Percentiles rank a stretch among this genome's conserved stretches.
Evolutionary conservation across 1,139 yeast genomes (phyloP).

Genomic region (Yamadazyma atmosphaerica): DNA sequence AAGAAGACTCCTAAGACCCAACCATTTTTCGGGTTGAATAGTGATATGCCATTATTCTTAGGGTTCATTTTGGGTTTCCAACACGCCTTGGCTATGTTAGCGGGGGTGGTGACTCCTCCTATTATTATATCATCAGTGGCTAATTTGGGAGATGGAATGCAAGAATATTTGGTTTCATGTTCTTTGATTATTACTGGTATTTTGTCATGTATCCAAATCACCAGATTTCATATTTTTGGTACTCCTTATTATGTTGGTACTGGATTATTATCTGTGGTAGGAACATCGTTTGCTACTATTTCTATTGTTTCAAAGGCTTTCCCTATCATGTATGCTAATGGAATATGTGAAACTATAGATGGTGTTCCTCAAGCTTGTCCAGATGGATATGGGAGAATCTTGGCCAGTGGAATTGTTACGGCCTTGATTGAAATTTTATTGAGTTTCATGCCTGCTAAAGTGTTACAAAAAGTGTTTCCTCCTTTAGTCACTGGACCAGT

Average conservation of each 20-base stretch:
- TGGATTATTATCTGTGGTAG: conserved; percentile 84
- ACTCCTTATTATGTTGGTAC: conserved; percentile 83
- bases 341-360: conserved; percentile 62
- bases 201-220: conserved; percentile 73
- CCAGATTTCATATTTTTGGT: conserved; percentile 70
- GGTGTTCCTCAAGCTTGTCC: conserved; percentile 80
- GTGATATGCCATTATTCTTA: conserved; percentile 74
- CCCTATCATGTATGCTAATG: conserved; percentile 76
- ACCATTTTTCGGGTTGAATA: conserved; percentile 79
- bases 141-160: conserved; percentile 47
- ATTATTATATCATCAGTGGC: conserved; percentile 64
- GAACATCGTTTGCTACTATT: conserved; percentile 86
- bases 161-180: conserved; percentile 75
- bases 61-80: conserved; percentile 82
- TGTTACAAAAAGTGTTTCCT: conserved; percentile 75
- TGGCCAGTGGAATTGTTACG: conserved; percentile 79
- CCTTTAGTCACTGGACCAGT: conserved; percentile 93
- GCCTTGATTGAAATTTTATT: conserved; percentile 69
- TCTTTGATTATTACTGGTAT: conserved; percentile 77
- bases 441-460: conserved; percentile 73
- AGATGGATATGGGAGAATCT: conserved; percentile 82
- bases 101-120: conserved; percentile 89
- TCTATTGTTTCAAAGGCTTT: conserved; percentile 73
- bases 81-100: conserved; percentile 86
- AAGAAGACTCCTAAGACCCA: conserved; percentile 52